Conservation (phyloP, 306 rosid species). For the Urtica urens region DNA sequence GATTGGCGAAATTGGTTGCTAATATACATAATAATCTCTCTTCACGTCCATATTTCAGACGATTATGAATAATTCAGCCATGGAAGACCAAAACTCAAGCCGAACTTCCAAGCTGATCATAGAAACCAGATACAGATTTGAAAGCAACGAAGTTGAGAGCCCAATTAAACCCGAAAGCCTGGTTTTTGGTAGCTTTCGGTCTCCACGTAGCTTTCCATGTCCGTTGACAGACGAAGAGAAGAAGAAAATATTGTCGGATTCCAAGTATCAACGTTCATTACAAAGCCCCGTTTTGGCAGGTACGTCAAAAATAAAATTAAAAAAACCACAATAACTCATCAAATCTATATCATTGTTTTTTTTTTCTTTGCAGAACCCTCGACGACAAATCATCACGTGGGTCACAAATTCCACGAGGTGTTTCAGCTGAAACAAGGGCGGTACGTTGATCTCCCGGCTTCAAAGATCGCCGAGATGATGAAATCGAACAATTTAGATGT, state of each 20-base stretch:
- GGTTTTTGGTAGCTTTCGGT: too few relatives aligned
- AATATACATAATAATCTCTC: too few relatives aligned
- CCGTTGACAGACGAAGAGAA: slow-evolving; percentile 27
- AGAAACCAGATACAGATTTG: too few relatives aligned
- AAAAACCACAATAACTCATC: not conserved
- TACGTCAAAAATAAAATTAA: too few relatives aligned
- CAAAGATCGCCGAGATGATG: slow-evolving; percentile 79
- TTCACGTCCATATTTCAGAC: too few relatives aligned
- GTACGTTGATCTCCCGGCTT: slow-evolving; percentile 55
- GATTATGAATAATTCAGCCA: too few relatives aligned
- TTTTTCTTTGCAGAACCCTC: slow-evolving; percentile 39
- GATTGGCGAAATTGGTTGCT: too few relatives aligned
- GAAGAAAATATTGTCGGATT: slow-evolving; percentile 27
- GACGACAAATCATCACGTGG: slow-evolving; percentile 30
- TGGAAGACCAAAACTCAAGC: too few relatives aligned
- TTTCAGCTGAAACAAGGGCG: slow-evolving; percentile 64
- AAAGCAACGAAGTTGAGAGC: too few relatives aligned
- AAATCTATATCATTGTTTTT: not conserved
- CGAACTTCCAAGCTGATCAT: too few relatives aligned
- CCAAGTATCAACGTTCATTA: slow-evolving; percentile 39
- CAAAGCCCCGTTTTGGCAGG: slow-evolving; percentile 48
- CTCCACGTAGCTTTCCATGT: slow-evolving; percentile 20
- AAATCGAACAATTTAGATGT: slow-evolving; percentile 71
- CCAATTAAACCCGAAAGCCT: not conserved
- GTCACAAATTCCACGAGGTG: slow-evolving; percentile 61